Evolutionary conservation across 176 grass and related monocot genomes (phyloP).

Genomic region (Hordeum vulgare): MorexV3_pseudomolecules_assembly NC_058519.1:625530229-625530728

Average conservation of each 20-base stretch:
- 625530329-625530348: not conserved
- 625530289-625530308: not conserved
- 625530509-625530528: not conserved
- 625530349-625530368: not conserved
- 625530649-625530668: not conserved
- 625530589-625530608: constrained; percentile 73
- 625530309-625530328: not conserved
- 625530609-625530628: constrained; percentile 98
- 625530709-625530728: not conserved
- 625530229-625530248: not conserved
- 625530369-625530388: not conserved
- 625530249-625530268: not conserved
- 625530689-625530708: not conserved
- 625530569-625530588: constrained; percentile 14
- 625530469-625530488: not conserved
- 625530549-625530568: constrained; percentile 14
- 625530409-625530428: not conserved
- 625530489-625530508: not conserved
- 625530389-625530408: not conserved
- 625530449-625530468: not conserved
- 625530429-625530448: not conserved
- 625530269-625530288: not conserved
- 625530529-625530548: constrained; percentile 15
- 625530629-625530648: constrained; percentile 57
- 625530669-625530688: constrained; percentile 28